phyloP scores from a whole-genome alignment of 352 stramenopile species.

The Globisporangium takayamanum region DNA sequence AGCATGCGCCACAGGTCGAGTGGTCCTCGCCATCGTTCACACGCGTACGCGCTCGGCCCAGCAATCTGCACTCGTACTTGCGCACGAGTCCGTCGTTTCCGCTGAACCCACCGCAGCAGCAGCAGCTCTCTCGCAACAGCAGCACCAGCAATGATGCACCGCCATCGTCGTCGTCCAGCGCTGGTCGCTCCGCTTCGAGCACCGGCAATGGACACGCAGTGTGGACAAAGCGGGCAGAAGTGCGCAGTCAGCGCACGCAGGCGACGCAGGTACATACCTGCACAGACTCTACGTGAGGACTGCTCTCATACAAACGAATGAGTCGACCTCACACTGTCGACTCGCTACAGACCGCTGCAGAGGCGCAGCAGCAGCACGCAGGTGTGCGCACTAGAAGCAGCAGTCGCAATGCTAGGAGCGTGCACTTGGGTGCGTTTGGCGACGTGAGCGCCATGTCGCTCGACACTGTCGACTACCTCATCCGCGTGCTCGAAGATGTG shows the following conservation, averaged over 20 bases:
- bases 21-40: constrained; percentile 37
- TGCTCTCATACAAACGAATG: too few species aligned
- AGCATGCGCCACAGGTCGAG: constrained; percentile 4
- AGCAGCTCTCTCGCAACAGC: constrained; percentile 10
- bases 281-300: background rate
- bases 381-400: background rate
- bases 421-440: constrained; percentile 38
- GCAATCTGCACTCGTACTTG: constrained; percentile 32
- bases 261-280: constrained; percentile 21
- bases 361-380: background rate
- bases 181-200: too few species aligned
- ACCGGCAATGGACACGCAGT: constrained; percentile 3
- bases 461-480: constrained; percentile 67
- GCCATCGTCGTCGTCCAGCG: background rate
- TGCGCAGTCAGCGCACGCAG: constrained; percentile 16
- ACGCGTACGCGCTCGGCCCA: constrained; percentile 32
- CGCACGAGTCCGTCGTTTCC: constrained; percentile 30
- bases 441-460: constrained; percentile 40
- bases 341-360: background rate
- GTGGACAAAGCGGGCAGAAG: constrained; percentile 1
- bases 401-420: background rate
- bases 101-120: constrained; percentile 13
- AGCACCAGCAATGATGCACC: constrained; percentile 7
- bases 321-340: too few species aligned
- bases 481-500: constrained; percentile 58